Evolutionary conservation across 106 monocot genomes (phyloP).

Genomic region (Dendrobium huoshanense): DNA sequence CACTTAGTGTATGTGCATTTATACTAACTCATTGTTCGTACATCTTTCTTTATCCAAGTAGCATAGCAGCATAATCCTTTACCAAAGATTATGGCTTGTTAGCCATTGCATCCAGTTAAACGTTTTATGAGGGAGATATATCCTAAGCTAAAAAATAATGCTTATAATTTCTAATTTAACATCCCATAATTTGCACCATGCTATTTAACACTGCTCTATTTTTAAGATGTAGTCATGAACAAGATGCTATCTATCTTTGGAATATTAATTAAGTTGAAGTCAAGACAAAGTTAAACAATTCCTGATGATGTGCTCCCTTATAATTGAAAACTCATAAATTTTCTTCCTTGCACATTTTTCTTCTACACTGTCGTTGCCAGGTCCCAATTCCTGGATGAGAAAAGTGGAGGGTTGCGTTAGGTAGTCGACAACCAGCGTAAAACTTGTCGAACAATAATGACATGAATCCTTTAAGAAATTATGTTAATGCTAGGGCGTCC

Average conservation of each 20-base stretch:
- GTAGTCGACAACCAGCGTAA: too few species aligned
- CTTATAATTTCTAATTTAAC: neutral
- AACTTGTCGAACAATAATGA: too few species aligned
- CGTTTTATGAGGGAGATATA: slow-evolving; percentile 87
- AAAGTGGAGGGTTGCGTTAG: too few species aligned
- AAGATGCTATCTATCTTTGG: slow-evolving; percentile 85
- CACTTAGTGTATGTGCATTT: too few species aligned
- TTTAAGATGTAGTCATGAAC: slow-evolving; percentile 35
- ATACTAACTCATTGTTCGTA: neutral
- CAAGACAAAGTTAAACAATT: slow-evolving; percentile 82
- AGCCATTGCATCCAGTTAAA: slow-evolving; percentile 93
- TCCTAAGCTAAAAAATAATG: slow-evolving; percentile 27
- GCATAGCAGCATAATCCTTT: slow-evolving; percentile 90
- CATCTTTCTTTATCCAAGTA: slow-evolving; percentile 45
- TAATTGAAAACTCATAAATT: neutral
- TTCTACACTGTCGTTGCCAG: too few species aligned
- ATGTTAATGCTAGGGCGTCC: too few species aligned
- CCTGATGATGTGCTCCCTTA: slow-evolving; percentile 42
- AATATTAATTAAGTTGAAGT: slow-evolving; percentile 85
- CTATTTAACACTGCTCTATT: neutral
- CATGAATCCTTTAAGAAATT: too few species aligned
- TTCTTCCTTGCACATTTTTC: too few species aligned
- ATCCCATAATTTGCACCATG: neutral
- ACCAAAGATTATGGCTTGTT: slow-evolving; percentile 76
- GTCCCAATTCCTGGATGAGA: too few species aligned